A percentile compares a stretch with the other conserved stretches of the same genome.
These are phyloP conservation scores for Boletus eberwhitei DNA, from an alignment of 768 basidiomycete species.

Conservation along the genomic window DNA sequence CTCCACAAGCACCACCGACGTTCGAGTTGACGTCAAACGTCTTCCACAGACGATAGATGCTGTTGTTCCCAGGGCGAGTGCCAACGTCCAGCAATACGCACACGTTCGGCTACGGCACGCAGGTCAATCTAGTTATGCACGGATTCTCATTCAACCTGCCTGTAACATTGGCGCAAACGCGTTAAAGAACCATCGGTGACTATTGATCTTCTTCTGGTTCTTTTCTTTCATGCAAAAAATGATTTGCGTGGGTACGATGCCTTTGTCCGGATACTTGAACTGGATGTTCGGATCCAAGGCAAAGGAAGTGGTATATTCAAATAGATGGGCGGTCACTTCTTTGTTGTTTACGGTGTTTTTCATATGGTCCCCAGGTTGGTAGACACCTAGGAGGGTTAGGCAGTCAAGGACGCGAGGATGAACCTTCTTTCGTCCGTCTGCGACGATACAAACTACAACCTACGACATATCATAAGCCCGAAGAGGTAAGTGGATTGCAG, in stretches of 20 bases:
- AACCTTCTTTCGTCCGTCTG: slow-evolving; percentile 79
- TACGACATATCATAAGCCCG: slow-evolving; percentile 24
- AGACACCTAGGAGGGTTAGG: slow-evolving; percentile 89
- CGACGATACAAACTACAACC: slow-evolving; percentile 92
- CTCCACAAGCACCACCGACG: slow-evolving; percentile 96
- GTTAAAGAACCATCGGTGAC: slow-evolving; percentile 97
- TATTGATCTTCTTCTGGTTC: slow-evolving; percentile 97
- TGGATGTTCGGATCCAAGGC: slow-evolving; percentile 75
- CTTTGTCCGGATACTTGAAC: slow-evolving; percentile 88
- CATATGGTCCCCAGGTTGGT: slow-evolving; percentile 68
- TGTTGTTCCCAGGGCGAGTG: slow-evolving; percentile 83
- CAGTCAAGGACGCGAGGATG: slow-evolving; percentile 86
- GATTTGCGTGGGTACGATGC: slow-evolving; percentile 91
- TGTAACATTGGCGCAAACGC: slow-evolving; percentile 82
- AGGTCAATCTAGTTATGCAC: neutral
- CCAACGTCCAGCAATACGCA: slow-evolving; percentile 94
- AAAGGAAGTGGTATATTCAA: slow-evolving; percentile 85
- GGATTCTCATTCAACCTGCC: slow-evolving; percentile 37
- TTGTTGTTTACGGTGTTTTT: slow-evolving; percentile 67
- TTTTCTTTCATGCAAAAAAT: slow-evolving; percentile 90
- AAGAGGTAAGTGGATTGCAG: neutral
- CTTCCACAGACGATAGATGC: slow-evolving; percentile 95
- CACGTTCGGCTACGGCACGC: slow-evolving; percentile 66
- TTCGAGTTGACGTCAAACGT: slow-evolving; percentile 89
- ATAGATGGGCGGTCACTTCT: slow-evolving; percentile 70